Conservation (phyloP, 371 early-diverging fungal genomes). For the Apophysomyces ossiformis region DNA sequence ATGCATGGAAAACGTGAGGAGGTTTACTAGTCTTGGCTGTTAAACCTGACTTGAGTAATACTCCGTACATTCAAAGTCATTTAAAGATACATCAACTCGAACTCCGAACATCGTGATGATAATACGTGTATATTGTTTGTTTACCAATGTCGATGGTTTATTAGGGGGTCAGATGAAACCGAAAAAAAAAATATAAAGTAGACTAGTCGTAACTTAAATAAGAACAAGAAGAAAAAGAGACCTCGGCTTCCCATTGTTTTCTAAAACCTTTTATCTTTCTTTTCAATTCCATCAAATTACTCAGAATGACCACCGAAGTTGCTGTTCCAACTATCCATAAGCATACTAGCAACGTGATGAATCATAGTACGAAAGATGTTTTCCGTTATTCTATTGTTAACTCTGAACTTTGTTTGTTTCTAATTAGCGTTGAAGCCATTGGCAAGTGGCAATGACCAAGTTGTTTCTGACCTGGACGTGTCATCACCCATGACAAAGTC, state of each 20-base stretch:
- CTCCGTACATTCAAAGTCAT: too few species aligned
- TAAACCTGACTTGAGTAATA: too few species aligned
- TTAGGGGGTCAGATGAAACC: conserved; percentile 1
- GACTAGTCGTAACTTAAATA: conserved; percentile 9
- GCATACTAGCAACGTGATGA: background rate
- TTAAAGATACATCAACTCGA: too few species aligned
- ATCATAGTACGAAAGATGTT: background rate
- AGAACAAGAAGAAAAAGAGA: background rate
- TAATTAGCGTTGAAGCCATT: background rate
- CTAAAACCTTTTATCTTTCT: background rate
- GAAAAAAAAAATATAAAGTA: background rate
- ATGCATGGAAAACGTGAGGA: too few species aligned
- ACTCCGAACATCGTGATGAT: background rate
- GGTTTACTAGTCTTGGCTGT: too few species aligned
- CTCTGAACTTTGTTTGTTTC: background rate
- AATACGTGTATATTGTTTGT: conserved; percentile 3
- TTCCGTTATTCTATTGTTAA: background rate
- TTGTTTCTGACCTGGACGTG: background rate
- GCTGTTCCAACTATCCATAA: background rate
- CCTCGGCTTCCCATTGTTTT: background rate
- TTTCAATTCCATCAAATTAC: background rate
- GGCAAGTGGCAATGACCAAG: background rate
- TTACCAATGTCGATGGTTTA: background rate
- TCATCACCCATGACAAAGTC: background rate
- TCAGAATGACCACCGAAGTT: background rate